These are phyloP conservation scores for Panicum hallii DNA, from an alignment of 202 grass and related monocot species.

Conservation along the genomic window DNA sequence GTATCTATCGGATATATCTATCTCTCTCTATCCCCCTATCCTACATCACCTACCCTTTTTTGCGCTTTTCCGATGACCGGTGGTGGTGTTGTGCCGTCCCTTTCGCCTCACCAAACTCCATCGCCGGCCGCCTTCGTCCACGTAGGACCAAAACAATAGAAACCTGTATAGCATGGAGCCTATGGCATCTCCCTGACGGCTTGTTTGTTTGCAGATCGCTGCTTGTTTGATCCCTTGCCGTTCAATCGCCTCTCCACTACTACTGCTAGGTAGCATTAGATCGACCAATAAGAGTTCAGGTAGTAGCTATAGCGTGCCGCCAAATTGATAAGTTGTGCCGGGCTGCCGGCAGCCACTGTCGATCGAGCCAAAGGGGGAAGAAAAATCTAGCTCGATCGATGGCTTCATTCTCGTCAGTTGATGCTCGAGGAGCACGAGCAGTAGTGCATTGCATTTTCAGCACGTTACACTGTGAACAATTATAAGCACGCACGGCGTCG, in stretches of 20 bases:
- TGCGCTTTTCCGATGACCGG: background rate
- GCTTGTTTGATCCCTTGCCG: conserved; percentile 18
- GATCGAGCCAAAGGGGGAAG: background rate
- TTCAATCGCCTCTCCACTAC: conserved; percentile 31
- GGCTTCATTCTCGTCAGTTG: background rate
- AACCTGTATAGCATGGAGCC: background rate
- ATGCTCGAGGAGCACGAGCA: background rate
- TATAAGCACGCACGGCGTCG: background rate
- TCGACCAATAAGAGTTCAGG: background rate
- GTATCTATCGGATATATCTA: conserved; percentile 36
- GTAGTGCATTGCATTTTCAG: background rate
- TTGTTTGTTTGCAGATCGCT: background rate
- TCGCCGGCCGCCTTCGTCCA: conserved; percentile 16
- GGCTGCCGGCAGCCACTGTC: conserved; percentile 17
- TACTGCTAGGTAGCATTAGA: background rate
- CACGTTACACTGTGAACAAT: conserved; percentile 17
- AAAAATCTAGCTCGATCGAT: background rate
- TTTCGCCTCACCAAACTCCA: conserved; percentile 53
- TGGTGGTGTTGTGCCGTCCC: conserved; percentile 37
- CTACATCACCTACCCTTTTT: conserved; percentile 33
- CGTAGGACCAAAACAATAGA: conserved; percentile 37
- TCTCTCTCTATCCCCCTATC: conserved; percentile 29
- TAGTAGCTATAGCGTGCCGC: conserved; percentile 8
- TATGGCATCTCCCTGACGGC: background rate
- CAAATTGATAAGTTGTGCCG: conserved; percentile 27